These are phyloP conservation scores for Saturnispora sekii DNA, from an alignment of 805 yeast species.

Conservation along the genomic window DNA sequence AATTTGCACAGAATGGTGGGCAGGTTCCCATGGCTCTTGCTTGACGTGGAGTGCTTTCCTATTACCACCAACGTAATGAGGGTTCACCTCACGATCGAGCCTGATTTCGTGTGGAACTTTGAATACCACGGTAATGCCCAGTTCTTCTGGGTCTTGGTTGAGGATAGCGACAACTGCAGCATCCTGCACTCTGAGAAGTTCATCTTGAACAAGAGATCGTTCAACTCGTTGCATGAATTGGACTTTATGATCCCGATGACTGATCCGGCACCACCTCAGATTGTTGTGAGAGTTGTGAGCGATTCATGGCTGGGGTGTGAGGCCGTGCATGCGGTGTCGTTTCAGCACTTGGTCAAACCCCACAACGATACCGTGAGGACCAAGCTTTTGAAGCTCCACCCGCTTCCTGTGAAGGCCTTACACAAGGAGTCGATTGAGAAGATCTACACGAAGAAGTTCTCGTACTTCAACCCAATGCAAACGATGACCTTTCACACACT, in stretches of 20 bases:
- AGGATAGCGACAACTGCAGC: constrained; percentile 64
- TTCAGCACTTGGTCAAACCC: constrained; percentile 85
- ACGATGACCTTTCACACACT: constrained; percentile 91
- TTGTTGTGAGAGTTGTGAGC: constrained; percentile 67
- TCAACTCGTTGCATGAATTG: constrained; percentile 52
- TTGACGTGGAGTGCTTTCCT: constrained; percentile 81
- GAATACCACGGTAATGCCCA: constrained; percentile 75
- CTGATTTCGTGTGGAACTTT: constrained; percentile 83
- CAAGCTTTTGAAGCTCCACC: constrained; percentile 67
- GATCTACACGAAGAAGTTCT: constrained; percentile 59
- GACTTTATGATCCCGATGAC: constrained; percentile 89
- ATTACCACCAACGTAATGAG: constrained; percentile 81
- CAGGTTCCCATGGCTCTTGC: constrained; percentile 63
- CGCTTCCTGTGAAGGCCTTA: constrained; percentile 75
- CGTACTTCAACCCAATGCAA: constrained; percentile 96
- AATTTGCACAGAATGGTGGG: constrained; percentile 50
- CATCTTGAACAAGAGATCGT: constrained; percentile 50
- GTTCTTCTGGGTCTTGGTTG: constrained; percentile 88
- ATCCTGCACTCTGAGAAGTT: constrained; percentile 79
- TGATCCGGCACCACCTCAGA: constrained; percentile 86
- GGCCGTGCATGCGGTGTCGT: constrained; percentile 64
- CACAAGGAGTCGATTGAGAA: constrained; percentile 57
- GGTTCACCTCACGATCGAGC: constrained; percentile 55
- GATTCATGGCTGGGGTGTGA: constrained; percentile 90
- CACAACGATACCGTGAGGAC: constrained; percentile 81